phyloP scores from a whole-genome alignment of 352 stramenopile species.

The Stramenopiles sp. region DNA sequence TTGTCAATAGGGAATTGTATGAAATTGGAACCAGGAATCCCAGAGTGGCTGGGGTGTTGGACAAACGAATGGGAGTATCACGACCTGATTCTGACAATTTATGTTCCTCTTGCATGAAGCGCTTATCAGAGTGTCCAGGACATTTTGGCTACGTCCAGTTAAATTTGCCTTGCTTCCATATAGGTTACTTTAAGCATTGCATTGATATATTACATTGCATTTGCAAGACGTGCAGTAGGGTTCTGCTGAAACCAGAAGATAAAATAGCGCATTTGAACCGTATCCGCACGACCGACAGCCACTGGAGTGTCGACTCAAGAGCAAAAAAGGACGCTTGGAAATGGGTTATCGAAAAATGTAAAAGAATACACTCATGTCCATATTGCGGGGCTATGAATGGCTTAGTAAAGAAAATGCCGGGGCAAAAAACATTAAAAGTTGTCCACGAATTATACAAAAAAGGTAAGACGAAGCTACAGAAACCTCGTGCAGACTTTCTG shows the following conservation, averaged over 20 bases:
- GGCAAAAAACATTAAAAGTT: conserved; percentile 86
- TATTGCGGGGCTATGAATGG: conserved; percentile 87
- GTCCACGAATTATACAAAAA: conserved; percentile 93
- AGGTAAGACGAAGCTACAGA: conserved; percentile 22
- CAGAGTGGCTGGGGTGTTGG: conserved; percentile 72
- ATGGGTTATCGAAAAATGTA: conserved; percentile 84
- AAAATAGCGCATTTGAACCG: conserved; percentile 52
- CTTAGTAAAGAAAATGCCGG: conserved; percentile 88
- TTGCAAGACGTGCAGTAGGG: conserved; percentile 80
- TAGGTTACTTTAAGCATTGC: conserved; percentile 97
- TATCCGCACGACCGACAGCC: conserved; percentile 58
- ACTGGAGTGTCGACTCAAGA: conserved; percentile 43
- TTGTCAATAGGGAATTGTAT: conserved; percentile 19
- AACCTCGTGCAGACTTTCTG: conserved; percentile 17
- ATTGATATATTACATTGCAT: conserved; percentile 93
- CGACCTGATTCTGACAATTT: conserved; percentile 72
- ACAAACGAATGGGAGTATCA: conserved; percentile 85
- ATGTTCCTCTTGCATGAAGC: conserved; percentile 73
- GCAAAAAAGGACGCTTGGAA: conserved; percentile 49
- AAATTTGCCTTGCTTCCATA: conserved; percentile 96
- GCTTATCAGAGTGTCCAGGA: conserved; percentile 85
- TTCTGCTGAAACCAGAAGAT: conserved; percentile 74
- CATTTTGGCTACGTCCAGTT: conserved; percentile 91
- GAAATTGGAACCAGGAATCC: conserved; percentile 73
- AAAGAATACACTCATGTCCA: conserved; percentile 82